Evolutionary conservation across 805 yeast genomes (phyloP).

Genomic region (Monosporozyma servazzii): DNA sequence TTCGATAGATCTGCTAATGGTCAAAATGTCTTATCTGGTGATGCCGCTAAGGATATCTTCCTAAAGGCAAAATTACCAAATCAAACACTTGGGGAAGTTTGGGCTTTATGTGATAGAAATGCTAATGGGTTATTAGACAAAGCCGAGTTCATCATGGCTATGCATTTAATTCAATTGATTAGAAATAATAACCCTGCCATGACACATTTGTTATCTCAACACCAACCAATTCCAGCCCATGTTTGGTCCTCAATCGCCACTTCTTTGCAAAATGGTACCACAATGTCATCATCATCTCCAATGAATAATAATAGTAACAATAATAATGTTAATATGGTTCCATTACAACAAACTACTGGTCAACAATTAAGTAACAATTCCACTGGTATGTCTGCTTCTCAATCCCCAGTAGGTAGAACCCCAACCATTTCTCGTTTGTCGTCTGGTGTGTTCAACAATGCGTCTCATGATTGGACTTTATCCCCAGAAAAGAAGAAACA

Average conservation of each 20-base stretch:
- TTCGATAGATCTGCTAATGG: slow-evolving; percentile 50
- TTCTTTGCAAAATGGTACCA: not conserved
- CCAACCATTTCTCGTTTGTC: slow-evolving; percentile 28
- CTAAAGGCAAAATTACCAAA: slow-evolving; percentile 81
- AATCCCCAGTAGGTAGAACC: slow-evolving; percentile 27
- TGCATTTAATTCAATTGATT: slow-evolving; percentile 75
- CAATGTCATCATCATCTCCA: not conserved
- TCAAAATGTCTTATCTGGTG: slow-evolving; percentile 57
- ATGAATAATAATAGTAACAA: too few relatives aligned
- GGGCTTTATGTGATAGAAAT: slow-evolving; percentile 78
- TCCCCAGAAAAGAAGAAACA: slow-evolving; percentile 62
- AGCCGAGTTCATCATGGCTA: slow-evolving; percentile 79
- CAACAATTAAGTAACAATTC: slow-evolving; percentile 22
- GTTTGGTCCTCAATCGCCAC: not conserved
- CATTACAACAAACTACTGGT: slow-evolving; percentile 27
- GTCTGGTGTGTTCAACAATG: slow-evolving; percentile 29
- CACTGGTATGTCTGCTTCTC: slow-evolving; percentile 19
- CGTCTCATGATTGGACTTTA: slow-evolving; percentile 54
- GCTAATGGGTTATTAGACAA: slow-evolving; percentile 64
- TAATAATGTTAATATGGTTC: not conserved
- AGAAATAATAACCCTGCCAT: slow-evolving; percentile 49
- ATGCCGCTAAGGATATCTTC: slow-evolving; percentile 77
- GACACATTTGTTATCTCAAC: slow-evolving; percentile 28
- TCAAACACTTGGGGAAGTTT: slow-evolving; percentile 68
- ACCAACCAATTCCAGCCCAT: not conserved